Conservation (phyloP, 75 land plant genomes). For the Chamaecyparis obtusa region DNA sequence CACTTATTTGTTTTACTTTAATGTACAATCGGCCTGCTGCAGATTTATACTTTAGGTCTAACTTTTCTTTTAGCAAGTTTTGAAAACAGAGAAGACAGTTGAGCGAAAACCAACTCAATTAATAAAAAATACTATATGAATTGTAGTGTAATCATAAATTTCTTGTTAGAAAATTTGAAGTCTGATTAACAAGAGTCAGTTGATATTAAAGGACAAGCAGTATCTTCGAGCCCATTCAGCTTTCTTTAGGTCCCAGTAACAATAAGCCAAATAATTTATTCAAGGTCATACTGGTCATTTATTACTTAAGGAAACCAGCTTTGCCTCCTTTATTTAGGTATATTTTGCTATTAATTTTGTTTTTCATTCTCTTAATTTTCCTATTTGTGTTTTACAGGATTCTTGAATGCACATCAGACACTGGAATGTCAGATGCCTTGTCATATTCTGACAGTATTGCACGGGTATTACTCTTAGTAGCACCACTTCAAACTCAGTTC, state of each 20-base stretch:
- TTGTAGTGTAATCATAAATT: neutral
- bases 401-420: constrained; percentile 22
- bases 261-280: neutral
- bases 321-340: neutral
- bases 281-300: neutral
- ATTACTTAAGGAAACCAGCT: neutral
- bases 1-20: neutral
- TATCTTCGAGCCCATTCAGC: neutral
- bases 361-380: constrained; percentile 11
- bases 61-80: neutral
- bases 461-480: constrained; percentile 58
- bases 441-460: constrained; percentile 52
- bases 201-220: neutral
- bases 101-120: neutral
- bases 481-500: constrained; percentile 65
- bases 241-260: neutral
- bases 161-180: neutral
- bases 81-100: neutral
- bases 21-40: neutral
- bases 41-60: neutral
- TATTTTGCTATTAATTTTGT: neutral
- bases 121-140: neutral
- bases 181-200: neutral
- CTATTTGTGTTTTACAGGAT: constrained; percentile 28
- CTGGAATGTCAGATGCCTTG: constrained; percentile 24